Base-by-base conservation (phyloP, 164 flowering plant species). In the Magnolia kwangsiensis region DNA sequence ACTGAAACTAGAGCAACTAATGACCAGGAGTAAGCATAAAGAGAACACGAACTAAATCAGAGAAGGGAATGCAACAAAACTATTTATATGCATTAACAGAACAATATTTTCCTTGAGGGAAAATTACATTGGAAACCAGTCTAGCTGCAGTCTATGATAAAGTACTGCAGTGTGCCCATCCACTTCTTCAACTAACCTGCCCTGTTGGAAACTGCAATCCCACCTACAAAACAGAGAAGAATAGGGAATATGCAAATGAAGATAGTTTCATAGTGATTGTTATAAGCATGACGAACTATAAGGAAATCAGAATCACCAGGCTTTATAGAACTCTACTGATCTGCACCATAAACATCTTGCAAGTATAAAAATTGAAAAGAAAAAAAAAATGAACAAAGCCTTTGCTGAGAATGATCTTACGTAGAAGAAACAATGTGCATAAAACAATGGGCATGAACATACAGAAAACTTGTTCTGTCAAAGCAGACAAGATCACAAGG, bases 111-210 rank as follows among this genome's bases (percentile, higher is more conserved):
- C 50, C 24, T 65, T 24, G 68, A 58, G 20, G 71, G 81, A 24
- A 50, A 23, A 77, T 89, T 94, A 96, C 99, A 83, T 88, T 19
- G 98, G 88, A 67, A 94, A 93, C 99, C 99, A 96, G 85, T 94
- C 98, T 74, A 94, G 84, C 84, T 85, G 99, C 83, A 96, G 93
- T 76, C 92, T 86, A 67, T 96, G 99, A 87, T 96, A 94, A 58
- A 96, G 85, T 80, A 96, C 77, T 45, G 99, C 98, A 29, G 99
- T 96, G 83, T 96, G 98, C 51, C 99, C 99, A 87, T 96, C 99
- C 37, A 96, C 98, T 84, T 96, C 99, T 87, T 96, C 98, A 73
- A 96, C 98, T 84, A 96, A 88, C 81, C 98, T 93, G 72, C 99
- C 99, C 84, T 89, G 78, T 78, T 93, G 98, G 84, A 96, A 96